phyloP scores from a whole-genome alignment of 2,329 filamentous ascomycete genomes.

The Penicillium sp. region DNA sequence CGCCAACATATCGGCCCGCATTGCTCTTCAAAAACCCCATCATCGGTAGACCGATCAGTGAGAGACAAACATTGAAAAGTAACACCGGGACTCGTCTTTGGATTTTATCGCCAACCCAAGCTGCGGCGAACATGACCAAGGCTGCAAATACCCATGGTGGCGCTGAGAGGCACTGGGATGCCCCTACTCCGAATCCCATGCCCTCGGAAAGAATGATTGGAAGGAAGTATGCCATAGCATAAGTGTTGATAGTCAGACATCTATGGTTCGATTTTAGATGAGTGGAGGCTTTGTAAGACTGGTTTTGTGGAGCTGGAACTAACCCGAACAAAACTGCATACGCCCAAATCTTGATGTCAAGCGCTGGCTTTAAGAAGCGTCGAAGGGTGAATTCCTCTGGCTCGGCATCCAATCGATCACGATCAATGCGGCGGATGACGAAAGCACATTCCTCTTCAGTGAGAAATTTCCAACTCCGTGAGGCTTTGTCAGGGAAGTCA shows the following conservation, averaged over 20 bases:
- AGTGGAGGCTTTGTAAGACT: too few relatives aligned
- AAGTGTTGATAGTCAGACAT: constrained; percentile 69
- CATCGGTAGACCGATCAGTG: constrained; percentile 69
- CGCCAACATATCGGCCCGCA: constrained; percentile 68
- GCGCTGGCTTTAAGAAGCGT: constrained; percentile 50
- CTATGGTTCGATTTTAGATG: constrained; percentile 1
- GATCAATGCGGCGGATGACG: constrained; percentile 54
- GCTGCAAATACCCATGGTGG: constrained; percentile 68
- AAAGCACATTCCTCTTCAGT: constrained; percentile 47
- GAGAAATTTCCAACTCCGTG: constrained; percentile 38
- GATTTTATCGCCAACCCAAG: constrained; percentile 68
- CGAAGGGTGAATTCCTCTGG: constrained; percentile 49
- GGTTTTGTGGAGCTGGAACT: constrained; percentile 40
- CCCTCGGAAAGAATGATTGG: constrained; percentile 68
- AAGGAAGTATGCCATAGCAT: constrained; percentile 76
- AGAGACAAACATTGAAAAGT: constrained; percentile 65
- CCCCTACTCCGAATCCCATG: constrained; percentile 65
- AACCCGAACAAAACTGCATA: constrained; percentile 55
- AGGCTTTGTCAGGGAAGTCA: constrained; percentile 39
- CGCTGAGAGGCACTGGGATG: constrained; percentile 70
- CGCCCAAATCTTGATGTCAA: constrained; percentile 57
- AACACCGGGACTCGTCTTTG: constrained; percentile 67
- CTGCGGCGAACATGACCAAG: constrained; percentile 61
- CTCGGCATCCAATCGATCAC: constrained; percentile 55
- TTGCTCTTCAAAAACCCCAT: constrained; percentile 66